Conservation (phyloP, 805 yeast genomes). For the Candida krabiensis region DNA sequence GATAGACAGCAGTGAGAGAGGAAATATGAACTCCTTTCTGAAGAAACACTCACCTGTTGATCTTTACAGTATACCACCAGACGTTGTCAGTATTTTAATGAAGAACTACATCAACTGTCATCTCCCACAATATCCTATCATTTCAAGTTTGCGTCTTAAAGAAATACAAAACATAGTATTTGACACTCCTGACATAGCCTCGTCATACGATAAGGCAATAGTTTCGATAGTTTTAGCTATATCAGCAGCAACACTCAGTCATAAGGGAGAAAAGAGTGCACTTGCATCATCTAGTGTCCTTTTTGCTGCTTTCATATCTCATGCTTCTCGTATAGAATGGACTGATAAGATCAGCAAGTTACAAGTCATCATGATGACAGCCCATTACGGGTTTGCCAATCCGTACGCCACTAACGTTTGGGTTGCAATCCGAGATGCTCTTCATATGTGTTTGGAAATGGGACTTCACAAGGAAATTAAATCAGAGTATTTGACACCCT, state of each 20-base stretch:
- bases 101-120: constrained; percentile 13
- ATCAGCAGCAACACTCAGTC: constrained; percentile 12
- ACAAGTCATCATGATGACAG: constrained; percentile 11
- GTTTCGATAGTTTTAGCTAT: constrained; percentile 9
- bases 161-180: constrained; percentile 9
- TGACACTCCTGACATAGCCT: constrained; percentile 1
- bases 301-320: constrained; percentile 10
- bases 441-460: constrained; percentile 13
- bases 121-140: constrained; percentile 18
- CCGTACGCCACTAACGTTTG: constrained; percentile 19
- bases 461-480: constrained; percentile 14
- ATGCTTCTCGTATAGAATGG: constrained; percentile 6
- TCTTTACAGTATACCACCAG: constrained; percentile 13
- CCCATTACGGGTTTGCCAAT: constrained; percentile 20
- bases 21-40: constrained; percentile 9
- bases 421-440: constrained; percentile 12
- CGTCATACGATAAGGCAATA: constrained; percentile 9
- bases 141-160: constrained; percentile 12
- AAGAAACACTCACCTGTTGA: constrained; percentile 16
- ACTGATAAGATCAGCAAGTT: constrained; percentile 8
- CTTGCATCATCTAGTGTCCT: constrained; percentile 12
- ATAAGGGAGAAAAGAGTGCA: constrained; percentile 12
- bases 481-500: constrained; percentile 2
- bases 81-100: constrained; percentile 12
- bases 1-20: constrained; percentile 8